These are phyloP conservation scores for Bromus sterilis DNA, from an alignment of 176 grass and related monocot species.

Conservation along the genomic window DNA sequence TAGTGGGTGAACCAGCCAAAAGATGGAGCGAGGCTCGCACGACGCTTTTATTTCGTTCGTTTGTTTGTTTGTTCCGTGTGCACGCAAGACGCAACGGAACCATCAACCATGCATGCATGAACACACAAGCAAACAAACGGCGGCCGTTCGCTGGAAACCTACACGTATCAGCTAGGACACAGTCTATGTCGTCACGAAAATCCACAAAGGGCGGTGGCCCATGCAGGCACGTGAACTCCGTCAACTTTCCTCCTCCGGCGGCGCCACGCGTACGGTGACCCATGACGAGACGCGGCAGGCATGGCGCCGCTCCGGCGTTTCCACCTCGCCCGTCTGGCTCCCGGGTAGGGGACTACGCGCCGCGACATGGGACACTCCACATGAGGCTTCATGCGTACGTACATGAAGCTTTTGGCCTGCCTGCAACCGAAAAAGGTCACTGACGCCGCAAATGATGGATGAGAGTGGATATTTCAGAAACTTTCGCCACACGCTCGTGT, in stretches of 20 bases:
- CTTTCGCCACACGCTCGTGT: background rate
- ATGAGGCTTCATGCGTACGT: background rate
- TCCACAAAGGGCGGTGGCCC: no score
- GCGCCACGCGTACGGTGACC: constrained; percentile 11
- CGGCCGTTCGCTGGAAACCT: background rate
- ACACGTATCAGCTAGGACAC: no score
- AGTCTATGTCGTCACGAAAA: no score
- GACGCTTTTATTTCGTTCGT: background rate
- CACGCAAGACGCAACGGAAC: no score
- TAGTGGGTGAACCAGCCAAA: background rate
- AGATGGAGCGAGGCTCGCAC: background rate
- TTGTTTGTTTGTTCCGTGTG: no score
- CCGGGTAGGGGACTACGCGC: background rate
- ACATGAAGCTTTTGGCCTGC: background rate
- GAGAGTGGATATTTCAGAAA: background rate
- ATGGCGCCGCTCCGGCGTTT: background rate
- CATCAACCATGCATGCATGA: background rate
- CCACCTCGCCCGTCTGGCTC: background rate
- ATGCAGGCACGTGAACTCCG: constrained; percentile 12
- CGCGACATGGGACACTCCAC: background rate
- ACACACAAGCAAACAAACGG: constrained; percentile 10
- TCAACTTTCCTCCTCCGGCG: background rate
- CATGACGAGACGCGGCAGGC: background rate
- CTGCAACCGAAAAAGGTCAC: constrained; percentile 1
- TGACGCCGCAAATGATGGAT: background rate